These are phyloP conservation scores for Colletotrichum sp. DNA, from an alignment of 2,329 filamentous ascomycete species.

Conservation along the genomic window DNA sequence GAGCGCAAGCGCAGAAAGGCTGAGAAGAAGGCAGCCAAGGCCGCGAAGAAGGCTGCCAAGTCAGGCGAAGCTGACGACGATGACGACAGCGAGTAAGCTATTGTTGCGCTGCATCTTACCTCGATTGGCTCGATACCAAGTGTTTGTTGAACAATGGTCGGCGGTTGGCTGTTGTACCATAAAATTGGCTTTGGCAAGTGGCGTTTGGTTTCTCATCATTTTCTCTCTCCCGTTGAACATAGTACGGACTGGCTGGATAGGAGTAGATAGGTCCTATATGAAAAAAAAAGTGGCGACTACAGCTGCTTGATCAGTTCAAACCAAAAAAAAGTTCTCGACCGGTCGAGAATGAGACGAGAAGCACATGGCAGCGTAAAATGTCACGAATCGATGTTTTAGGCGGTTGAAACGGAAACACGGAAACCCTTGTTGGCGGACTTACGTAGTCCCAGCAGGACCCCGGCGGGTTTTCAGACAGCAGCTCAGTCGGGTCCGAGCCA, in stretches of 20 bases:
- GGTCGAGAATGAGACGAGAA: neutral
- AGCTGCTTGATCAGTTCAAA: constrained; percentile 15
- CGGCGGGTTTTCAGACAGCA: constrained; percentile 7
- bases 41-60: constrained; percentile 58
- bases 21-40: constrained; percentile 64
- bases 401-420: neutral
- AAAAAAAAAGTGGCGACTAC: constrained; percentile 6
- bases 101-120: constrained; percentile 17
- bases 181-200: constrained; percentile 25
- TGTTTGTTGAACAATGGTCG: constrained; percentile 20
- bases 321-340: neutral
- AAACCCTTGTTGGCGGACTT: neutral
- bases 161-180: constrained; percentile 24
- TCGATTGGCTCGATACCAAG: constrained; percentile 19
- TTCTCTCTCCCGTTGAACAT: constrained; percentile 9
- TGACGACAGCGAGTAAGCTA: constrained; percentile 55
- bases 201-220: constrained; percentile 20
- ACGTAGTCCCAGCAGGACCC: neutral
- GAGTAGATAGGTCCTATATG: constrained; percentile 22
- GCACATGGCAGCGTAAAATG: neutral
- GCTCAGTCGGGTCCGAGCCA: constrained; percentile 15
- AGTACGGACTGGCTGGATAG: constrained; percentile 20
- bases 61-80: constrained; percentile 48
- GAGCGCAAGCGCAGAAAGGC: constrained; percentile 65
- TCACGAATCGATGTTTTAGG: neutral